Conservation (phyloP, 371 early-diverging fungal genomes). For the Syncephalis plumigaleata region DNA sequence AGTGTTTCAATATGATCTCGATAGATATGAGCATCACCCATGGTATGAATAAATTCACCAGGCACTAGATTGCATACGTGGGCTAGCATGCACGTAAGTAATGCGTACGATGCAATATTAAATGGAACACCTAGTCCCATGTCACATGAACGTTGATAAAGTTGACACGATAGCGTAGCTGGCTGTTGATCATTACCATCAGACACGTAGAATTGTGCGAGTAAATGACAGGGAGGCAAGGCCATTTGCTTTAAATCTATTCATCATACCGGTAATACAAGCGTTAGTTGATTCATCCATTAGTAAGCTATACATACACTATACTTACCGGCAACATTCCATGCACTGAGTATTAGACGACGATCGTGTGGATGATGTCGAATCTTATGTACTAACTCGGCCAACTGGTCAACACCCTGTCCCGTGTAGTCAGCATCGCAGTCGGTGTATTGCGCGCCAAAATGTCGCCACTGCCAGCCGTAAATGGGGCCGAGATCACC, state of each 20-base stretch:
- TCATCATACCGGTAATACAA: too few species aligned
- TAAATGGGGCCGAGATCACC: slow-evolving; percentile 99
- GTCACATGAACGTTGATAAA: slow-evolving; percentile 98
- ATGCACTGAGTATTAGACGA: slow-evolving; percentile 91
- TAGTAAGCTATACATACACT: background rate
- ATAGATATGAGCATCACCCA: slow-evolving; percentile 98
- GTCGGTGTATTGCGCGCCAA: slow-evolving; percentile 88
- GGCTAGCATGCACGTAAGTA: slow-evolving; percentile 90
- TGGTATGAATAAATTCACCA: slow-evolving; percentile 84
- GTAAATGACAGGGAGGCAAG: slow-evolving; percentile 90
- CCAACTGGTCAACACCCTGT: slow-evolving; percentile 92
- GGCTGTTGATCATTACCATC: slow-evolving; percentile 26
- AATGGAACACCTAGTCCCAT: slow-evolving; percentile 99
- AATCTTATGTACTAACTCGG: slow-evolving; percentile 76
- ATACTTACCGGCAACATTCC: slow-evolving; percentile 89
- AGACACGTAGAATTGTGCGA: slow-evolving; percentile 88
- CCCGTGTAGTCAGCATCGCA: slow-evolving; percentile 84
- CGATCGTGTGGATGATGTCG: slow-evolving; percentile 79
- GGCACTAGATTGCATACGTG: slow-evolving; percentile 77
- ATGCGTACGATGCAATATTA: slow-evolving; percentile 97
- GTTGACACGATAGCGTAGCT: slow-evolving; percentile 66
- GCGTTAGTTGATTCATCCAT: background rate
- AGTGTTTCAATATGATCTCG: slow-evolving; percentile 86
- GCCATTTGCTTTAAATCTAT: slow-evolving; percentile 74
- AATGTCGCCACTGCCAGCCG: slow-evolving; percentile 99